Evolutionary conservation across 257 asterid species (phyloP).

Genomic region (Solanum corneliomulleri): DNA sequence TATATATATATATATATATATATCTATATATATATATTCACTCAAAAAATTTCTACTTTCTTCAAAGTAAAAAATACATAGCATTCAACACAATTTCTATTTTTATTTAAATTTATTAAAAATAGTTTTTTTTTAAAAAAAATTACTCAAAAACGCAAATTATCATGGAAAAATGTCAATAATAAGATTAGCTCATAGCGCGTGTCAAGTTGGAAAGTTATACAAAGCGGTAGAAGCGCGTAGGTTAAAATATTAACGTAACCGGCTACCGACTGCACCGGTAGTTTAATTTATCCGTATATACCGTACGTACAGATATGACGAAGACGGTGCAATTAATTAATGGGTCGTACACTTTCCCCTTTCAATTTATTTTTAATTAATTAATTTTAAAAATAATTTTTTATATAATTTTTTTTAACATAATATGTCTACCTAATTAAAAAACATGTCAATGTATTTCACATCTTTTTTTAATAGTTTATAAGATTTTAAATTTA

Average conservation of each 20-base stretch:
- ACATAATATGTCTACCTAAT: neutral
- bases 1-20: no score
- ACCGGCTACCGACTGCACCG: conserved; percentile 13
- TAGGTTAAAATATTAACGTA: neutral
- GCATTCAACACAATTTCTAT: no score
- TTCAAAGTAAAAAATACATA: no score
- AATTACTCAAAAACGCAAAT: neutral
- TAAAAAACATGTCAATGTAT: neutral
- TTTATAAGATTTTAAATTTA: neutral
- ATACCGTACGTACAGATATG: conserved; percentile 55
- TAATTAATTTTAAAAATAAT: neutral
- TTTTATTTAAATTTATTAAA: no score
- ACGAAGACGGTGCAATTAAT: conserved; percentile 19
- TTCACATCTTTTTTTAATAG: neutral
- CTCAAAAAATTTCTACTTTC: no score
- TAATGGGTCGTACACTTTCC: neutral
- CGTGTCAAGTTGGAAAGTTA: neutral
- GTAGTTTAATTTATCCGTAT: conserved; percentile 22
- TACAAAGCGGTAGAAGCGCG: neutral
- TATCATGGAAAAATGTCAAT: neutral
- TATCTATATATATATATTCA: no score
- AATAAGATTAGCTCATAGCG: neutral
- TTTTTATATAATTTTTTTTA: neutral
- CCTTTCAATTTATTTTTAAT: neutral
- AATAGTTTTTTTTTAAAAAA: no score